Evolutionary conservation across 495 filamentous ascomycete species (phyloP), one percentile per base, ranked within the genome.

Genomic region (Mycothermus thermophilus): DNA sequence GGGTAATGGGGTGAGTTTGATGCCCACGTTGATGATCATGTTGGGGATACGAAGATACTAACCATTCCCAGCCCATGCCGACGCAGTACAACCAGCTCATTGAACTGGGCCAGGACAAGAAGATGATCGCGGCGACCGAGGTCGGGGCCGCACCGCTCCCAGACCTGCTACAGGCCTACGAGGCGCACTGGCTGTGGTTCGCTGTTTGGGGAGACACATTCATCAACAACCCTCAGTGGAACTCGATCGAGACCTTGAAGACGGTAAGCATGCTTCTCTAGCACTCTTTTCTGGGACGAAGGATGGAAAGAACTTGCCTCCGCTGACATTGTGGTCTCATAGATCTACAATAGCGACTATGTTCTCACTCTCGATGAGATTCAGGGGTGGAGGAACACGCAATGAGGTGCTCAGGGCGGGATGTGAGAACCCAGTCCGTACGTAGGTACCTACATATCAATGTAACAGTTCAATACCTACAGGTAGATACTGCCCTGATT

Each of bases 121-220:
- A 68, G 50, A 45, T 67, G 41, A 62, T 66, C 27, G 61, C 58
- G 1, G 60, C 61, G 2, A 36, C 60, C 17, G 64, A 67, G 37
- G 61, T 67, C 0, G 64, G 63, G 6, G 54, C 58, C 1, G 58
- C 63, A 1, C 63, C 62, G 4, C 51, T 60, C 8, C 64, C 62
- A 4, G 52, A 44, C 1, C 46, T 54, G 10, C 39, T 65, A 9
- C 45, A 56, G 28, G 52, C 59, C 9, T 67, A 67, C 20, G 40
- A 60, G 32, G 47, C 59, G 2, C 49, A 65, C 35, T 67, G 63
- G 64, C 46, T 58, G n/a, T 67, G 55, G 49, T 66, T 66, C 33
- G 50, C 48, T 19, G 56, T 60, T 5, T 66, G 64, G 64, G 53
- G 55, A 19, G 55, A 57, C 31, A 39, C 38, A 2, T 64, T 53